These are phyloP conservation scores for Calocybe indica DNA, from an alignment of 768 basidiomycete species.

Conservation along the genomic window DNA sequence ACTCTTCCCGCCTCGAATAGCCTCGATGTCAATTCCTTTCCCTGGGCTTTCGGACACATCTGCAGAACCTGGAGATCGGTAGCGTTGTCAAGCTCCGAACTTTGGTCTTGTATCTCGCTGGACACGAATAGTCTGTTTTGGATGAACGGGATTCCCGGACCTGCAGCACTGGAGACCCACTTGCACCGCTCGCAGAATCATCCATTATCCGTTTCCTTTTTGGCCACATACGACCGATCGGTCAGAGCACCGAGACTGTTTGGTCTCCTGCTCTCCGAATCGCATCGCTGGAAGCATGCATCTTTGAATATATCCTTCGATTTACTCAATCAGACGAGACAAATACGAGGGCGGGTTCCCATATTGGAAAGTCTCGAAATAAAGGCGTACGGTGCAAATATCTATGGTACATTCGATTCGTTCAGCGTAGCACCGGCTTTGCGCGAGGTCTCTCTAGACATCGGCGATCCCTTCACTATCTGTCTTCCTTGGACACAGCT, in stretches of 20 bases:
- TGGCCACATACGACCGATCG: not conserved
- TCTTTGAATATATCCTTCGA: not conserved
- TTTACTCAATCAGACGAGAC: not conserved
- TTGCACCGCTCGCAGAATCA: not conserved
- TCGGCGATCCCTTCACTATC: not conserved
- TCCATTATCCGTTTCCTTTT: not conserved
- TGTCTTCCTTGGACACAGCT: conserved; percentile 1
- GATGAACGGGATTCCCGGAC: not conserved
- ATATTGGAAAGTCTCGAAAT: not conserved
- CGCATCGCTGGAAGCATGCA: not conserved
- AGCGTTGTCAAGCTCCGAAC: not conserved
- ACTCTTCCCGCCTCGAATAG: not conserved
- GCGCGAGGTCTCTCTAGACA: not conserved
- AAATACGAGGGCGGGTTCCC: not conserved
- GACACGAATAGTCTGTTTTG: not conserved
- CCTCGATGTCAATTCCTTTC: not conserved
- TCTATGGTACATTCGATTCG: not conserved
- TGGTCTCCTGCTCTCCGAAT: not conserved
- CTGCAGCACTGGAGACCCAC: not conserved
- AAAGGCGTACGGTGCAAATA: not conserved
- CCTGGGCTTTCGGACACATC: not conserved
- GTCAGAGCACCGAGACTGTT: not conserved
- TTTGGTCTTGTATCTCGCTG: not conserved
- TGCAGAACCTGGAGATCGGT: not conserved
- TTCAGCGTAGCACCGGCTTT: conserved; percentile 1